phyloP scores from a whole-genome alignment of 495 filamentous ascomycete species.

The Aspergillus avenaceus region DNA sequence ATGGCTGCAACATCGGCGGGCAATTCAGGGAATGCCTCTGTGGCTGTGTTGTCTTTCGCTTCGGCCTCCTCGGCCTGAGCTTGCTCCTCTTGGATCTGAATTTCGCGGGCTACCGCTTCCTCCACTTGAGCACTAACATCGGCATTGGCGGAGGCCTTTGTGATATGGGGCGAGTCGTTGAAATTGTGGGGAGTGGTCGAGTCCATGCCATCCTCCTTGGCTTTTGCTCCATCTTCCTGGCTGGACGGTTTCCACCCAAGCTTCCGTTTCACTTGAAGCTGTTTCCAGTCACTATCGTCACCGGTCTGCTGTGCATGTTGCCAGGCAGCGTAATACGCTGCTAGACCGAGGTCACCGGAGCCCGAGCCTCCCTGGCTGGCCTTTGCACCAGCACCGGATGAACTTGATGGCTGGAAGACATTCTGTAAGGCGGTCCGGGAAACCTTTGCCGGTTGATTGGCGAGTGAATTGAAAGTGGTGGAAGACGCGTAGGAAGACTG shows the following conservation, averaged over 20 bases:
- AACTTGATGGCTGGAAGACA: slow-evolving; percentile 62
- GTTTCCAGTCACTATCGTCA: slow-evolving; percentile 79
- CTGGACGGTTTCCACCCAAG: slow-evolving; percentile 79
- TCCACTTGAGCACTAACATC: slow-evolving; percentile 57
- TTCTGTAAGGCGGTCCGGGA: slow-evolving; percentile 66
- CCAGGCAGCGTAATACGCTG: slow-evolving; percentile 86
- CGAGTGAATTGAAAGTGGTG: slow-evolving; percentile 51
- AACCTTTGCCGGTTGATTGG: slow-evolving; percentile 50
- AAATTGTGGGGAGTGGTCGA: slow-evolving; percentile 12
- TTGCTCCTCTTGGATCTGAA: slow-evolving; percentile 47
- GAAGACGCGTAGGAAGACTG: slow-evolving; percentile 85
- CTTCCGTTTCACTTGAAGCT: slow-evolving; percentile 79
- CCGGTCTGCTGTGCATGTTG: slow-evolving; percentile 68
- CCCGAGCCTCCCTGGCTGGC: slow-evolving; percentile 38
- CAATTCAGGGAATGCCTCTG: slow-evolving; percentile 29
- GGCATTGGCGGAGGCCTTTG: slow-evolving; percentile 51
- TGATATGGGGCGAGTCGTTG: slow-evolving; percentile 45
- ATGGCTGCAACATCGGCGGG: slow-evolving; percentile 27
- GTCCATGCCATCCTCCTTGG: slow-evolving; percentile 27
- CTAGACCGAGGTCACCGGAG: slow-evolving; percentile 56
- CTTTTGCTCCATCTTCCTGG: slow-evolving; percentile 45
- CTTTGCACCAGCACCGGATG: slow-evolving; percentile 39
- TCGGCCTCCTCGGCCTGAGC: slow-evolving; percentile 41
- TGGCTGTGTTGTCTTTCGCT: slow-evolving; percentile 25
- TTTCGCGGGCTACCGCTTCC: slow-evolving; percentile 61